Evolutionary conservation across 2,329 filamentous ascomycete species (phyloP).

Genomic region (Septoria petroselini): DNA sequence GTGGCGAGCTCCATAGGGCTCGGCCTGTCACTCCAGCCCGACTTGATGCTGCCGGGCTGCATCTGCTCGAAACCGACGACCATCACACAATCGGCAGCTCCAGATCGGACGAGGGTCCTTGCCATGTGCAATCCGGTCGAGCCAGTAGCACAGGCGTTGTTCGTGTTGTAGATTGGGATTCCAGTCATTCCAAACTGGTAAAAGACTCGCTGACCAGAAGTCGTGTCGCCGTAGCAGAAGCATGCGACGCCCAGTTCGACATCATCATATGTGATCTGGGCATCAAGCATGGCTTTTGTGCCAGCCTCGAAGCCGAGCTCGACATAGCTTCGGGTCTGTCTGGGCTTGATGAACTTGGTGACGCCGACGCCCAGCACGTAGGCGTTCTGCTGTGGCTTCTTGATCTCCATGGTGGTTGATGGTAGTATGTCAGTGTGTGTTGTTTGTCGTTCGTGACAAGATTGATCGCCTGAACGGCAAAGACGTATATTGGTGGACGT

Average conservation of each 20-base stretch:
- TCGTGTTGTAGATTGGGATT: conserved; percentile 96
- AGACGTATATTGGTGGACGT: not conserved
- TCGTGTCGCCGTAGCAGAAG: conserved; percentile 70
- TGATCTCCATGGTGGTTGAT: conserved; percentile 24
- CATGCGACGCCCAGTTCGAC: conserved; percentile 94
- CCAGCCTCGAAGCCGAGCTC: conserved; percentile 92
- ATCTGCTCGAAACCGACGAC: conserved; percentile 98
- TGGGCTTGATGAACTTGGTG: conserved; percentile 98
- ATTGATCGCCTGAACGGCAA: not conserved
- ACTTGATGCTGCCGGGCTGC: conserved; percentile 83
- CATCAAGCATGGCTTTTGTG: conserved; percentile 77
- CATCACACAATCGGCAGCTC: conserved; percentile 67
- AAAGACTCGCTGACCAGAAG: conserved; percentile 80
- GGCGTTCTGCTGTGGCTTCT: conserved; percentile 43
- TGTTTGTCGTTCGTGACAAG: not conserved
- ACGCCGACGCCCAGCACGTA: conserved; percentile 97
- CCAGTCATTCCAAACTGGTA: conserved; percentile 98
- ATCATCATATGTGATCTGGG: conserved; percentile 92
- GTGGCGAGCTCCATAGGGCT: conserved; percentile 74
- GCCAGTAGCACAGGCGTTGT: conserved; percentile 98
- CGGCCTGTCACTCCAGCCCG: conserved; percentile 82
- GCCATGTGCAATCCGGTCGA: conserved; percentile 85
- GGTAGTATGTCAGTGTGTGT: not conserved
- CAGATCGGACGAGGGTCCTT: conserved; percentile 72
- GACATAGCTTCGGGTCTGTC: conserved; percentile 90